These are phyloP conservation scores for Microsporum canis DNA, from an alignment of 2,329 filamentous ascomycete genomes.

Conservation along the genomic window DNA sequence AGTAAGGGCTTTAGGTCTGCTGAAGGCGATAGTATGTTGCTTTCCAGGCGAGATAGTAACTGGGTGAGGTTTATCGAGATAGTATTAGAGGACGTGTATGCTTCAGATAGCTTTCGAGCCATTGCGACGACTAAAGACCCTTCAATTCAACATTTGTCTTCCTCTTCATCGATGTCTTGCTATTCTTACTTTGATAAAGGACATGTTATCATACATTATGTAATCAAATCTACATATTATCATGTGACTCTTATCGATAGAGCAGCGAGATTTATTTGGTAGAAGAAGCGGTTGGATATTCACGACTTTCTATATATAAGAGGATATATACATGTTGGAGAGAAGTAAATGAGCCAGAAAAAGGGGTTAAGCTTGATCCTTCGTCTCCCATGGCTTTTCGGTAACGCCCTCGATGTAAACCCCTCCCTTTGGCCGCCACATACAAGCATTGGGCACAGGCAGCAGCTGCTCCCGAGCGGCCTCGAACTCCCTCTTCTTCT, in stretches of 20 bases:
- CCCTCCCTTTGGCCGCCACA: constrained; percentile 13
- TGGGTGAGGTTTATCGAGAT: constrained; percentile 32
- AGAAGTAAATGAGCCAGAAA: background rate
- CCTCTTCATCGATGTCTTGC: background rate
- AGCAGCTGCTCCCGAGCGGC: background rate
- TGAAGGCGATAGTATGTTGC: constrained; percentile 32
- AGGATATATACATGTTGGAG: background rate
- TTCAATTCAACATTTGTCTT: background rate
- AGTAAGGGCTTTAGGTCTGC: constrained; percentile 29
- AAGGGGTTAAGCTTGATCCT: background rate
- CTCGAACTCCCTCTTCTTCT: constrained; percentile 9
- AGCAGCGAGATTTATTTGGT: background rate
- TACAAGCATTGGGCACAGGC: constrained; percentile 5
- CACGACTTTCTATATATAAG: background rate
- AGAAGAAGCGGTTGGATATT: background rate
- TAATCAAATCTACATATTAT: background rate
- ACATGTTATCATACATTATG: background rate
- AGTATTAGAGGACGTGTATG: constrained; percentile 20
- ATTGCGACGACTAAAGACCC: constrained; percentile 3
- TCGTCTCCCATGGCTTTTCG: constrained; percentile 9
- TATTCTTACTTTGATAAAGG: background rate
- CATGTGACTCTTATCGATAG: background rate
- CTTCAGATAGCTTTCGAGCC: constrained; percentile 11
- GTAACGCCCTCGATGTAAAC: constrained; percentile 12
- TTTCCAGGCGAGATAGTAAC: constrained; percentile 33